Conservation (phyloP, 2,329 filamentous ascomycete species). For the Zasmidium angulare region DNA sequence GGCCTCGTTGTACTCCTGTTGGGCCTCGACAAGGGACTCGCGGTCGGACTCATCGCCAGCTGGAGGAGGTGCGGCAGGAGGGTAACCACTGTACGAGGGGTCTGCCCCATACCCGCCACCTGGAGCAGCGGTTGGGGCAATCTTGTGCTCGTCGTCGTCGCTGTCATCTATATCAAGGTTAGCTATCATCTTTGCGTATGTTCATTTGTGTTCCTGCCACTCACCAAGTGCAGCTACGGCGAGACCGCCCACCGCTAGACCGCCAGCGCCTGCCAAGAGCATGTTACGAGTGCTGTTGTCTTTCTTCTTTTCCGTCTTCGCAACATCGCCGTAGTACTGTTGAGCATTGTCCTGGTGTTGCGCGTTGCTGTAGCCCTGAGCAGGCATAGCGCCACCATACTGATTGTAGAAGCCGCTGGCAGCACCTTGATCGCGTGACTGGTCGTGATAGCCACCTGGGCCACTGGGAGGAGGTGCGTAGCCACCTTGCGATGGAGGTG, state of each 20-base stretch:
- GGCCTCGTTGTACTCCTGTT: conserved; percentile 24
- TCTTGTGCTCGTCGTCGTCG: conserved; percentile 4
- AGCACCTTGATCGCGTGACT: conserved; percentile 10
- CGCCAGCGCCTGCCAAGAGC: conserved; percentile 58
- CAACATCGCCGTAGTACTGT: conserved; percentile 23
- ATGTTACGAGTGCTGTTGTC: conserved; percentile 46
- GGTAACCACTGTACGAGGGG: conserved; percentile 4
- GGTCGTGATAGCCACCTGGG: conserved; percentile 13
- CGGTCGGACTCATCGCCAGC: conserved; percentile 18
- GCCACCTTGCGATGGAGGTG: conserved; percentile 21
- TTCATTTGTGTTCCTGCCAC: neutral
- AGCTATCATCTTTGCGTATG: neutral
- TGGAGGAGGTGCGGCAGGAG: neutral
- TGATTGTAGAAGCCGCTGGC: conserved; percentile 19
- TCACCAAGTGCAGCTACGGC: conserved; percentile 57
- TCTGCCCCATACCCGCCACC: conserved; percentile 4
- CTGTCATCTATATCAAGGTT: conserved; percentile 7
- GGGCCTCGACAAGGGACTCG: conserved; percentile 19
- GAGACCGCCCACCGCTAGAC: conserved; percentile 56
- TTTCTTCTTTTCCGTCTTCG: conserved; percentile 29
- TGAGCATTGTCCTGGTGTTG: conserved; percentile 23
- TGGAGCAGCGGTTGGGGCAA: conserved; percentile 12
- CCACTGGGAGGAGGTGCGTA: conserved; percentile 9
- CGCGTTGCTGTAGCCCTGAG: conserved; percentile 18
- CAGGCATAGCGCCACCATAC: conserved; percentile 20